A percentile compares a stretch with the other conserved stretches of the same genome.
Evolutionary conservation across 345 rosid species (phyloP).

Genomic region (Moricandia moricandioides): DNA sequence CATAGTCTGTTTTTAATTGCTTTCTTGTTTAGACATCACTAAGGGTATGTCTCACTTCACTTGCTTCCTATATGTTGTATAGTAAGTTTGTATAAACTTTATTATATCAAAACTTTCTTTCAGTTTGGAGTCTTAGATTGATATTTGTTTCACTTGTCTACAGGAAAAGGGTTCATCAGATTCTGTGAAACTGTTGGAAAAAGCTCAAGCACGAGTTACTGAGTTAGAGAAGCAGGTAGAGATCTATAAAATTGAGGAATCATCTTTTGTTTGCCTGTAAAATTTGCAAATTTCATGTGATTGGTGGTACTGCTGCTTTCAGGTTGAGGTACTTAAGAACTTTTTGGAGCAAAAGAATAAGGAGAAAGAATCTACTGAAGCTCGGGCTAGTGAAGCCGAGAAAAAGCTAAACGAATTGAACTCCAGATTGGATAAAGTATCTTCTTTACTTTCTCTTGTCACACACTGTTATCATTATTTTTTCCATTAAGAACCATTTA

Average conservation of each 20-base stretch:
- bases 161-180: slow-evolving; percentile 60
- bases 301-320: slow-evolving; percentile 16
- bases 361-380: slow-evolving; percentile 58
- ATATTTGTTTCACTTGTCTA: neutral
- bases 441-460: slow-evolving; percentile 22
- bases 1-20: neutral
- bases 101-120: neutral
- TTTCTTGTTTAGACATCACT: neutral
- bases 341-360: slow-evolving; percentile 49
- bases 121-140: too few species aligned
- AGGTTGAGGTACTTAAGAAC: slow-evolving; percentile 60
- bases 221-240: slow-evolving; percentile 80
- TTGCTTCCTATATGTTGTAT: neutral
- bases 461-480: neutral
- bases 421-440: slow-evolving; percentile 59
- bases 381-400: slow-evolving; percentile 54
- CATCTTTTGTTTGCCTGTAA: neutral
- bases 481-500: neutral
- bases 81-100: neutral
- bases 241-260: neutral
- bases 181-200: slow-evolving; percentile 58
- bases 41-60: neutral
- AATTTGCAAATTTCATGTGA: neutral
- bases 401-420: slow-evolving; percentile 54
- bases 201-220: slow-evolving; percentile 64